Conservation (phyloP, 257 asterid genomes). For the Thymus mandschuricus region DNA sequence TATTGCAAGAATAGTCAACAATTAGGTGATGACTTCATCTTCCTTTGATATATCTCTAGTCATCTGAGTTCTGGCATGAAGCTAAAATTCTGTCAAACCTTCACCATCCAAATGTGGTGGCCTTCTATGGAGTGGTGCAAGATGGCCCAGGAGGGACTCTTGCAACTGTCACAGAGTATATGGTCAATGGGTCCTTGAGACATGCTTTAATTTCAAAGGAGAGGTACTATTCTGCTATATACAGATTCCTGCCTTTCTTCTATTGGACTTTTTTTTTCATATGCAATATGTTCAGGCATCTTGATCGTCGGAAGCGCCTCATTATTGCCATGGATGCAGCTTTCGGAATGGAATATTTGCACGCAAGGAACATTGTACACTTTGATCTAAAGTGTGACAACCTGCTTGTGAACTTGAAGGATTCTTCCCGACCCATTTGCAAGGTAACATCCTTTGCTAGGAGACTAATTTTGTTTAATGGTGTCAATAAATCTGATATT, state of each 20-base stretch:
- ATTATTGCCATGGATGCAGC: slow-evolving; percentile 98
- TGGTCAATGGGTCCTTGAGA: slow-evolving; percentile 94
- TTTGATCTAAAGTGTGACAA: slow-evolving; percentile 94
- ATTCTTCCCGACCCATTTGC: slow-evolving; percentile 92
- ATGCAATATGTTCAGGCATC: slow-evolving; percentile 60
- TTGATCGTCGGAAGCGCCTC: slow-evolving; percentile 91
- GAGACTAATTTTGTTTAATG: neutral
- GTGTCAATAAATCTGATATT: neutral
- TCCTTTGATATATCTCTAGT: slow-evolving; percentile 44
- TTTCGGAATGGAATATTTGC: slow-evolving; percentile 96
- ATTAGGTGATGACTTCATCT: slow-evolving; percentile 19
- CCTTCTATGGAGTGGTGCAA: slow-evolving; percentile 94
- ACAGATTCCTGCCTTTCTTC: neutral
- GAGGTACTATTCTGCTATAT: slow-evolving; percentile 49
- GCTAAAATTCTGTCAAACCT: slow-evolving; percentile 92
- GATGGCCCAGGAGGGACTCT: slow-evolving; percentile 97
- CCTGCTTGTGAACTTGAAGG: slow-evolving; percentile 94
- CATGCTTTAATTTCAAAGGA: slow-evolving; percentile 79
- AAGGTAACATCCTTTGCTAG: slow-evolving; percentile 50
- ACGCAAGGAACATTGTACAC: slow-evolving; percentile 92
- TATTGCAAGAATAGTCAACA: neutral
- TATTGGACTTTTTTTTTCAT: slow-evolving; percentile 14
- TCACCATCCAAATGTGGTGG: slow-evolving; percentile 97
- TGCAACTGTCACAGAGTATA: slow-evolving; percentile 91
- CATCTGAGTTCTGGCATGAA: slow-evolving; percentile 89